phyloP scores from a whole-genome alignment of 208 protist genomes.

The Leptomonas seymouri region DNA sequence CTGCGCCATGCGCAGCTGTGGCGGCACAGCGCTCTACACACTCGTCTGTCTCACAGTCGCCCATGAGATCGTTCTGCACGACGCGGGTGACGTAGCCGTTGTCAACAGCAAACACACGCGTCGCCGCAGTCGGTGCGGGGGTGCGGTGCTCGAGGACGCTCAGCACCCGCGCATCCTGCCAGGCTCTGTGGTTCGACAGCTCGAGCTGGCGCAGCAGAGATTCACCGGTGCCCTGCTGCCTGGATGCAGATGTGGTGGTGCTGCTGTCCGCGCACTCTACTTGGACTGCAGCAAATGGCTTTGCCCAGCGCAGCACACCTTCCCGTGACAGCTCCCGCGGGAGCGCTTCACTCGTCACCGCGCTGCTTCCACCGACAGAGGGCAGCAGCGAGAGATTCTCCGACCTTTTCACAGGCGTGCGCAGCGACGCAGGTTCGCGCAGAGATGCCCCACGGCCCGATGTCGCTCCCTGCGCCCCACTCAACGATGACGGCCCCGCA shows the following conservation, averaged over 20 bases:
- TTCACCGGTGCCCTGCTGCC: not conserved
- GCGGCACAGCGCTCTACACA: slow-evolving; percentile 32
- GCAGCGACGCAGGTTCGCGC: slow-evolving; percentile 7
- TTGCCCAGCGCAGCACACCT: slow-evolving; percentile 19
- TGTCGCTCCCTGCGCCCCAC: not conserved
- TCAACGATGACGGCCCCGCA: not conserved
- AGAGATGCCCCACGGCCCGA: not conserved
- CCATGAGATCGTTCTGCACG: slow-evolving; percentile 24
- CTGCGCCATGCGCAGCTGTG: not conserved
- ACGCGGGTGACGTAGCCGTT: slow-evolving; percentile 32
- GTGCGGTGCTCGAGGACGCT: slow-evolving; percentile 16
- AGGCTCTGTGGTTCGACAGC: slow-evolving; percentile 15
- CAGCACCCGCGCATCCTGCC: slow-evolving; percentile 15
- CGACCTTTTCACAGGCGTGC: not conserved
- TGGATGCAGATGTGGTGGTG: no score
- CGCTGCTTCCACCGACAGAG: not conserved
- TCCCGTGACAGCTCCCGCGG: not conserved
- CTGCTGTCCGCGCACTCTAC: not conserved
- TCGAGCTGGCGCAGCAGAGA: slow-evolving; percentile 7
- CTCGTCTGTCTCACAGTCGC: slow-evolving; percentile 48
- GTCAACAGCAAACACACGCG: slow-evolving; percentile 27
- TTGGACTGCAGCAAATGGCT: slow-evolving; percentile 2
- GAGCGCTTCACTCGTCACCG: not conserved
- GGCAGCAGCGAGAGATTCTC: not conserved
- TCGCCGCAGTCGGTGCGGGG: slow-evolving; percentile 4